Evolutionary conservation across 2,329 filamentous ascomycete species (phyloP).

Genomic region (Aspergillus nomiae): DNA sequence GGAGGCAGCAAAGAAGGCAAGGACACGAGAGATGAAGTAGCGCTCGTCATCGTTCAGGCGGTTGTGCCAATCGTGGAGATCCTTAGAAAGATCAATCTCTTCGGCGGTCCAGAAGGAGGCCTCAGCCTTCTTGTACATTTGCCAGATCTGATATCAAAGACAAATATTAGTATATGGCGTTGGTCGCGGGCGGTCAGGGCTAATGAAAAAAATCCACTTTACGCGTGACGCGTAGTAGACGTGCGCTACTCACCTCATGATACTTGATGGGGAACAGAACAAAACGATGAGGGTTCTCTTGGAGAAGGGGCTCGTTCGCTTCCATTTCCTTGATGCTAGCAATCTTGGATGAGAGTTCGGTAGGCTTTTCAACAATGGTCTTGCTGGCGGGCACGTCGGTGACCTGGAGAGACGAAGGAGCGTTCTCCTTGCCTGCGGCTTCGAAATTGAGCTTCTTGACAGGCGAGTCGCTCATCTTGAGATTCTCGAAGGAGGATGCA

Average conservation of each 20-base stretch:
- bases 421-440: constrained; percentile 79
- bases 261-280: constrained; percentile 99
- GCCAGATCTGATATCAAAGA: constrained; percentile 79
- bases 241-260: constrained; percentile 77
- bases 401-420: constrained; percentile 53
- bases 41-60: constrained; percentile 93
- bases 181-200: constrained; percentile 11
- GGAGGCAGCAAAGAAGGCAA: constrained; percentile 98
- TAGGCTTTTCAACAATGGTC: constrained; percentile 49
- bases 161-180: constrained; percentile 40
- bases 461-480: constrained; percentile 87
- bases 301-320: constrained; percentile 83
- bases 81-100: constrained; percentile 98
- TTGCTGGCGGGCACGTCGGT: constrained; percentile 60
- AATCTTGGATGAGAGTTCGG: constrained; percentile 44
- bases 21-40: constrained; percentile 97
- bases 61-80: constrained; percentile 99
- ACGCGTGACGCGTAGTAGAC: constrained; percentile 65
- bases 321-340: constrained; percentile 68
- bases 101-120: constrained; percentile 99
- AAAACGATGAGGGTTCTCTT: constrained; percentile 94
- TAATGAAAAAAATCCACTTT: constrained; percentile 54
- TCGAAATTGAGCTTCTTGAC: constrained; percentile 86
- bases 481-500: constrained; percentile 79
- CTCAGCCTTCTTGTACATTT: constrained; percentile 99